phyloP scores from a whole-genome alignment of 1,139 yeast genomes.

The Yamadazyma membranifaciens region DNA sequence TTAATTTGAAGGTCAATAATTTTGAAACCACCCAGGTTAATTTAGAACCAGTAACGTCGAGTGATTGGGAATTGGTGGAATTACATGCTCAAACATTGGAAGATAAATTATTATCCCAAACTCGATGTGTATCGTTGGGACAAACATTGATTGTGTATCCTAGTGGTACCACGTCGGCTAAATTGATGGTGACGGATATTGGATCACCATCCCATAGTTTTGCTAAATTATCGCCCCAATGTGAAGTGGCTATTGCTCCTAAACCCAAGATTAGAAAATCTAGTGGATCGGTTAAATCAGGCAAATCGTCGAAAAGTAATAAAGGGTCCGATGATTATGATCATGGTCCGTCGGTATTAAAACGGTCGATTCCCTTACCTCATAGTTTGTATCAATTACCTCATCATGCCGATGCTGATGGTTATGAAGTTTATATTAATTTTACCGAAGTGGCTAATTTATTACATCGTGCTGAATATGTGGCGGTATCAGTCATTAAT shows the following conservation, averaged over 20 bases:
- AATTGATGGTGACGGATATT: conserved; percentile 60
- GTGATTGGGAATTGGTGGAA: conserved; percentile 93
- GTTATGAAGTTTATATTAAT: conserved; percentile 46
- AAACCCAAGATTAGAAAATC: conserved; percentile 48
- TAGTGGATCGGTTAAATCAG: conserved; percentile 21
- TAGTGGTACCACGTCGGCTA: conserved; percentile 62
- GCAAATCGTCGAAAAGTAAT: conserved; percentile 32
- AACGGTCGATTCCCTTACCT: conserved; percentile 59
- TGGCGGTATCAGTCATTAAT: conserved; percentile 56
- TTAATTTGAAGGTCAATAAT: conserved; percentile 45
- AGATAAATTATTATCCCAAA: conserved; percentile 70
- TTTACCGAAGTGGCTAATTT: conserved; percentile 29
- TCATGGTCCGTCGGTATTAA: conserved; percentile 39
- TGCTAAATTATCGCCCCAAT: conserved; percentile 66
- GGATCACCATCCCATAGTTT: conserved; percentile 46
- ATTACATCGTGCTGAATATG: conserved; percentile 36
- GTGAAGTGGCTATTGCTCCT: conserved; percentile 86
- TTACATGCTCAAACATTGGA: conserved; percentile 78
- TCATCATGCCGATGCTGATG: conserved; percentile 17
- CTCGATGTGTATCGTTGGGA: conserved; percentile 65
- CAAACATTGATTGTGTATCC: conserved; percentile 74
- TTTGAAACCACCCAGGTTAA: conserved; percentile 59
- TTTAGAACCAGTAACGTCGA: conserved; percentile 71
- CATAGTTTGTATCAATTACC: conserved; percentile 36
- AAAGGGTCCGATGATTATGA: conserved; percentile 27